Evolutionary conservation across 306 rosid species (phyloP).

Genomic region (Citrullus colocynthis): DNA sequence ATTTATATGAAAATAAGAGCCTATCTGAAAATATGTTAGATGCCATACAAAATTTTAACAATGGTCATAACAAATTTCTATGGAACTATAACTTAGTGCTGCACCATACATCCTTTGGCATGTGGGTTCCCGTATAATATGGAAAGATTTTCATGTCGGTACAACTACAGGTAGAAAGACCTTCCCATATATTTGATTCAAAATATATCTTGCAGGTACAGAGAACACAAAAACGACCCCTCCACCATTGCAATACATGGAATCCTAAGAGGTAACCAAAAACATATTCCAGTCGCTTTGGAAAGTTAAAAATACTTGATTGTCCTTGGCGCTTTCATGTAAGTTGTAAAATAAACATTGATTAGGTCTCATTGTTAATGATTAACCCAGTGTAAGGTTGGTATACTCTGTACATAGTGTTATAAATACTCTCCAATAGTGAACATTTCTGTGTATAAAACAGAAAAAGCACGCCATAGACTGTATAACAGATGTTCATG

Average conservation of each 20-base stretch:
- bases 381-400: neutral
- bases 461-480: neutral
- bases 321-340: neutral
- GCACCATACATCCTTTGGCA: neutral
- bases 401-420: neutral
- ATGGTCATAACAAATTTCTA: neutral
- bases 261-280: constrained; percentile 25
- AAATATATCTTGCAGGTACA: constrained; percentile 30
- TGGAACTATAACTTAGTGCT: neutral
- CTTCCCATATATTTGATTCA: constrained; percentile 6
- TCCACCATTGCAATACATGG: constrained; percentile 60
- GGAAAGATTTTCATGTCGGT: neutral
- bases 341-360: neutral
- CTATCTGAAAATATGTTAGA: neutral
- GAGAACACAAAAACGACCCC: constrained; percentile 52
- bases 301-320: neutral
- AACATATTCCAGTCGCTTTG: neutral
- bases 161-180: neutral
- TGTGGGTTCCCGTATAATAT: neutral
- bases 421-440: neutral
- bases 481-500: neutral
- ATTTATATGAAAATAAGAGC: neutral
- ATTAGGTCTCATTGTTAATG: neutral
- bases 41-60: neutral
- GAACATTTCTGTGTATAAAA: neutral